These are phyloP conservation scores for Pseudogymnoascus sp. DNA, from an alignment of 2,329 filamentous ascomycete species.

Conservation along the genomic window DNA sequence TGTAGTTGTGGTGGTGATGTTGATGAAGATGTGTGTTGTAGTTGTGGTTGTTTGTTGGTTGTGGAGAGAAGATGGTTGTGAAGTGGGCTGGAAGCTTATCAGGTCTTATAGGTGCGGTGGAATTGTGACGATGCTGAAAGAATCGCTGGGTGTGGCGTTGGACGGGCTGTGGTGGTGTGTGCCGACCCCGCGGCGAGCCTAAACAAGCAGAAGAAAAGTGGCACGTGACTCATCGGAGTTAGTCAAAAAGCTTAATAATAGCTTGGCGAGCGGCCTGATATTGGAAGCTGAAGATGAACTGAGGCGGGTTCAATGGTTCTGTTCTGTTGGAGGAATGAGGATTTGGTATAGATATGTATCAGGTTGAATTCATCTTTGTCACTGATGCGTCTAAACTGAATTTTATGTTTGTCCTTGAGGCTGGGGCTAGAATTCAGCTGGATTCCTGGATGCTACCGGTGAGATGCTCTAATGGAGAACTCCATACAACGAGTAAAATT, in stretches of 20 bases:
- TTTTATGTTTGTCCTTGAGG: not conserved
- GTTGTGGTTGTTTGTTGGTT: constrained; percentile 13
- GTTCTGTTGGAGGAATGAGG: not conserved
- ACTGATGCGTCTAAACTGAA: not conserved
- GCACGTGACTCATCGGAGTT: not conserved
- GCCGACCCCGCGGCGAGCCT: not conserved
- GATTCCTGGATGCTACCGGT: not conserved
- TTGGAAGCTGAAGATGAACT: not conserved
- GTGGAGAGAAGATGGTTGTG: not conserved
- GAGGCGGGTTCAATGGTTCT: not conserved
- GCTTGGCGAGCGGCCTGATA: not conserved
- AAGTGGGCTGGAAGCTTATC: not conserved
- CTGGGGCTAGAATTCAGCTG: not conserved
- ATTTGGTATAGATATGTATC: not conserved
- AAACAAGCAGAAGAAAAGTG: not conserved
- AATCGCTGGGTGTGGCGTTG: constrained; percentile 1
- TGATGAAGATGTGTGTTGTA: constrained; percentile 9
- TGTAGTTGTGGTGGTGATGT: not conserved
- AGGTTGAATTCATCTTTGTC: not conserved
- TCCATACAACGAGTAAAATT: not conserved
- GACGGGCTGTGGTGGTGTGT: not conserved
- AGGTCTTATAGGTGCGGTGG: not conserved
- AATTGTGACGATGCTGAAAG: constrained; percentile 8
- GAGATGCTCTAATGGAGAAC: not conserved
- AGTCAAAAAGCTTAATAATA: constrained; percentile 1